Evolutionary conservation across 164 flowering plant species (phyloP).

Genomic region (Nymphaea thermarum): DNA sequence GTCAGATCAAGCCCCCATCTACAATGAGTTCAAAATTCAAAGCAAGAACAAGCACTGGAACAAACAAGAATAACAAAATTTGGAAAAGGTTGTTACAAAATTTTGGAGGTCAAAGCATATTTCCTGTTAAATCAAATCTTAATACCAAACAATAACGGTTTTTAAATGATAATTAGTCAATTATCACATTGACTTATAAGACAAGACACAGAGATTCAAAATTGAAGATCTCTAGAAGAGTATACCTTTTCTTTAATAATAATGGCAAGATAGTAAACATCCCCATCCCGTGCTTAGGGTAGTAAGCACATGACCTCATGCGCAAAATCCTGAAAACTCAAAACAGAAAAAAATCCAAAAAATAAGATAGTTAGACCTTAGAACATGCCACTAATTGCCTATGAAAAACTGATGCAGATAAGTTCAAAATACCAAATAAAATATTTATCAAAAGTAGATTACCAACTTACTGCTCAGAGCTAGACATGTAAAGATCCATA

Average conservation of each 20-base stretch:
- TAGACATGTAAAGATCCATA: constrained; percentile 73
- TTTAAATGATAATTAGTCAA: background rate
- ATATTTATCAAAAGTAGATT: background rate
- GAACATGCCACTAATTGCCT: background rate
- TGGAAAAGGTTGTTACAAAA: no score
- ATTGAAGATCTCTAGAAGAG: background rate
- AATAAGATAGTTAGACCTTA: constrained; percentile 1
- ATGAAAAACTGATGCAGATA: no score
- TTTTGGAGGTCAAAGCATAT: no score
- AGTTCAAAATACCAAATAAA: background rate
- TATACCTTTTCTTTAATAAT: constrained; percentile 52
- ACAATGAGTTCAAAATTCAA: no score
- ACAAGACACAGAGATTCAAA: background rate
- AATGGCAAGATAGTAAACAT: constrained; percentile 77
- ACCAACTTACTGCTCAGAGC: constrained; percentile 64
- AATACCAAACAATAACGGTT: no score
- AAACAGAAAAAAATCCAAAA: no score
- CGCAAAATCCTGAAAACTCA: constrained; percentile 44
- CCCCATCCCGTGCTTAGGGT: constrained; percentile 74
- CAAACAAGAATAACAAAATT: no score
- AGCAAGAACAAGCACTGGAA: no score
- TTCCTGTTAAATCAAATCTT: no score
- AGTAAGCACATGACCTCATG: constrained; percentile 69
- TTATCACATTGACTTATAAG: background rate
- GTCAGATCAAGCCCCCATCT: no score